Base-by-base conservation (phyloP, 805 yeast genomes). In the Ogataea pignaliae region DNA sequence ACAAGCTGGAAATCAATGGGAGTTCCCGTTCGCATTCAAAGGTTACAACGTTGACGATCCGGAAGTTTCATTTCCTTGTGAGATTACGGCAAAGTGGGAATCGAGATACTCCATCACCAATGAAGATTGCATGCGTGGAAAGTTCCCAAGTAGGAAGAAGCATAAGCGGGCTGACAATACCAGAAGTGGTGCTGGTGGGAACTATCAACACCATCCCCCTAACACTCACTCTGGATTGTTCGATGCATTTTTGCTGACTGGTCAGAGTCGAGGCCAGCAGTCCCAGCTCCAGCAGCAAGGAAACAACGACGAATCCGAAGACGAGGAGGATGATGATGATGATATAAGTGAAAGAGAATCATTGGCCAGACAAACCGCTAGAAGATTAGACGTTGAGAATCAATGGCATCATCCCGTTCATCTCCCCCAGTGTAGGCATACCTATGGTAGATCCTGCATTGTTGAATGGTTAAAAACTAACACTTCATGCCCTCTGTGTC, bases 401-500 rank as follows among this genome's bases (percentile, higher is more conserved):
- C 67, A 63, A 44, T 53, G 56, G 13, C 97, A 90, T 60, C 63
- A 71, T 8, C 83, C 96, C 0, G 72, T 85, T 1, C 67, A 76
- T 49, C 68, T 90, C 66, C 91, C 95, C 0, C 66, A 64, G 45
- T 90, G 98, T 59, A 76, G 76, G 4, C 98, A 90, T 57, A 60
- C 79, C 0, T 90, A 90, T 66, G 97, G 98, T 9, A 72, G 79
- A 50, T 74, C 78, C 16, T 90, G 98, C 66, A 70, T 88, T 16
- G 74, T 70, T 39, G 85, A 83, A 51, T 90, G 98, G 98, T 73
- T 89, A 40, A 72, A 71, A 47, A 66, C 74, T 34, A 79, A 83
- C 53, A 72, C 78, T 9, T 76, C 88, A 2, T 89, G 97, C 62
- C 98, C 98, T 0, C 65, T 90, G 39, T 90, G 98, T 59, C 78